Evolutionary conservation across 1,139 yeast species (phyloP).

Genomic region (Saccharomyces hybrid): DNA sequence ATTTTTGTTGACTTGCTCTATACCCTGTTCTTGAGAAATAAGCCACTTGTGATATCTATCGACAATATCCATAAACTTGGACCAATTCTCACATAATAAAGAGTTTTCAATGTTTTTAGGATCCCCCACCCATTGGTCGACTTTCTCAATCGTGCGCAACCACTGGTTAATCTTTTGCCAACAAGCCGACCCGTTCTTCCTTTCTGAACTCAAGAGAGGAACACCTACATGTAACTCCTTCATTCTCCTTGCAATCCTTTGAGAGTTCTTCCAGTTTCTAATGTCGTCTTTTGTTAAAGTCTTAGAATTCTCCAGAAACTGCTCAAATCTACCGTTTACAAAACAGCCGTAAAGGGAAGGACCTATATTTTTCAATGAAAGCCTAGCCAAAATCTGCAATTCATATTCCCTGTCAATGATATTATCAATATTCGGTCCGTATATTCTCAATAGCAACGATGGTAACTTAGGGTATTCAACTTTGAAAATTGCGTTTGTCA

Average conservation of each 20-base stretch:
- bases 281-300: slow-evolving; percentile 69
- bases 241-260: slow-evolving; percentile 92
- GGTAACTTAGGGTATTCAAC: slow-evolving; percentile 39
- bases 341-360: slow-evolving; percentile 86
- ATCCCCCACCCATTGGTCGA: slow-evolving; percentile 27
- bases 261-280: slow-evolving; percentile 66
- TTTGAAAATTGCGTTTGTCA: slow-evolving; percentile 83
- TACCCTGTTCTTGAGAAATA: slow-evolving; percentile 41
- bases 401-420: slow-evolving; percentile 84
- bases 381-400: slow-evolving; percentile 60
- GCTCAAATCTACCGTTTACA: slow-evolving; percentile 63
- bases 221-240: slow-evolving; percentile 84
- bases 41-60: slow-evolving; percentile 57
- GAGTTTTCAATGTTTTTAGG: slow-evolving; percentile 35
- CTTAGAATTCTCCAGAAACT: slow-evolving; percentile 59
- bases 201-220: slow-evolving; percentile 49
- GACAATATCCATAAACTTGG: slow-evolving; percentile 42
- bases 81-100: slow-evolving; percentile 45
- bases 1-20: slow-evolving; percentile 30
- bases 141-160: slow-evolving; percentile 44
- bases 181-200: slow-evolving; percentile 50
- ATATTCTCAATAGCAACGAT: slow-evolving; percentile 62
- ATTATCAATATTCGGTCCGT: slow-evolving; percentile 84
- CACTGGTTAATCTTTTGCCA: slow-evolving; percentile 73
- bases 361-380: slow-evolving; percentile 75